phyloP scores from a whole-genome alignment of 225 moss, liverwort and hornwort genomes.

The Thuidium tamariscinum region DNA sequence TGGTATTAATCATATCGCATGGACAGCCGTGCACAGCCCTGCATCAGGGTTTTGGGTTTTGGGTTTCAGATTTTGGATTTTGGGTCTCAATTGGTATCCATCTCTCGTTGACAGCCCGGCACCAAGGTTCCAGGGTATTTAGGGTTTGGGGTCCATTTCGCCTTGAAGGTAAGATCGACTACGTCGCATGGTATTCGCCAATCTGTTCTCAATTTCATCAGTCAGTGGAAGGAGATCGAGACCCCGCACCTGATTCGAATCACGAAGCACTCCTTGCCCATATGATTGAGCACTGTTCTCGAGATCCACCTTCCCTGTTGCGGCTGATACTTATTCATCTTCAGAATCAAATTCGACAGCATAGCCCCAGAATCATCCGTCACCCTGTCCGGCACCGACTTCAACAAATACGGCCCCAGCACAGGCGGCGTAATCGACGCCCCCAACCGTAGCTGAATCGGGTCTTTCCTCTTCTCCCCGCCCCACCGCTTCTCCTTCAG shows the following conservation, averaged over 20 bases:
- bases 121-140: not conserved
- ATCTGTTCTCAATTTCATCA: not conserved
- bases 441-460: slow-evolving; percentile 24
- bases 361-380: slow-evolving; percentile 75
- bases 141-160: not conserved
- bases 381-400: slow-evolving; percentile 78
- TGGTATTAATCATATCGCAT: not conserved
- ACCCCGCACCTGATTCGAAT: slow-evolving; percentile 50
- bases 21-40: not conserved
- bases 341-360: slow-evolving; percentile 59
- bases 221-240: not conserved
- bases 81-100: not conserved
- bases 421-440: slow-evolving; percentile 78
- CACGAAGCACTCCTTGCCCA: slow-evolving; percentile 81
- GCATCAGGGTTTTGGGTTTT: not conserved
- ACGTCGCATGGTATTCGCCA: not conserved
- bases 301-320: slow-evolving; percentile 85
- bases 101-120: not conserved
- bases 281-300: slow-evolving; percentile 74
- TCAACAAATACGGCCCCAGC: slow-evolving; percentile 63
- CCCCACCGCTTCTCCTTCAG: slow-evolving; percentile 34
- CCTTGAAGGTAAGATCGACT: no score
- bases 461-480: not conserved
- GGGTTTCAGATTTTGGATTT: not conserved
- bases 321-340: slow-evolving; percentile 53